Percentiles rank a stretch among this genome's conserved stretches.
Evolutionary conservation across 345 rosid genomes (phyloP).

Genomic region (Laguncularia racemosa): DNA sequence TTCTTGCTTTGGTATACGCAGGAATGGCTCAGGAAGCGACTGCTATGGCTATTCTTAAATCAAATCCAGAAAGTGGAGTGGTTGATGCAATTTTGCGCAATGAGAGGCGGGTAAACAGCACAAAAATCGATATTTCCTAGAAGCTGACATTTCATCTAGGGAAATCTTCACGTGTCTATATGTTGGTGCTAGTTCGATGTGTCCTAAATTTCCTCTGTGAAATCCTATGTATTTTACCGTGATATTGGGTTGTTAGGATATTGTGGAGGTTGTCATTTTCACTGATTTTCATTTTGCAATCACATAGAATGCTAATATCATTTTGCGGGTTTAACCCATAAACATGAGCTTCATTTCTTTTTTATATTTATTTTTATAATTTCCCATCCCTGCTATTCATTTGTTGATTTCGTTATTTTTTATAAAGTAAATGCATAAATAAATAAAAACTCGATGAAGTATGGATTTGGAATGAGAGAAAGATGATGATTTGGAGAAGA

Average conservation of each 20-base stretch:
- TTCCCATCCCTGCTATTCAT: background rate
- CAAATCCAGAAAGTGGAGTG: conserved; percentile 23
- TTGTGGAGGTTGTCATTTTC: too few relatives aligned
- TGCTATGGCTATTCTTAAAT: conserved; percentile 51
- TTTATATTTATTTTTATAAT: background rate
- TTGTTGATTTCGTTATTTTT: background rate
- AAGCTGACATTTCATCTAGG: background rate
- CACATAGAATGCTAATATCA: too few relatives aligned
- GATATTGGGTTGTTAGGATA: too few relatives aligned
- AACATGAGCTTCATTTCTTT: too few relatives aligned
- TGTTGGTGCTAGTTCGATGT: too few relatives aligned
- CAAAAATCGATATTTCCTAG: background rate
- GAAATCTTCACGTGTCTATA: background rate
- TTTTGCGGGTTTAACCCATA: too few relatives aligned
- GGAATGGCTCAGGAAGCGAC: conserved; percentile 64
- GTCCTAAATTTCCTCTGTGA: too few relatives aligned
- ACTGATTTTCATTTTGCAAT: too few relatives aligned
- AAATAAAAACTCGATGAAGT: too few relatives aligned
- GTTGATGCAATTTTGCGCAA: conserved; percentile 35
- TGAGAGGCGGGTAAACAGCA: conserved; percentile 41
- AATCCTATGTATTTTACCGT: too few relatives aligned
- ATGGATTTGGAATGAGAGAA: background rate
- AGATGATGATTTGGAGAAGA: too few relatives aligned
- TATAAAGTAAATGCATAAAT: too few relatives aligned
- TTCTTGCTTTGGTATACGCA: conserved; percentile 43